Base-by-base conservation (phyloP, 1,284 basidiomycete species). In the Cutaneotrichosporon cavernicola region DNA sequence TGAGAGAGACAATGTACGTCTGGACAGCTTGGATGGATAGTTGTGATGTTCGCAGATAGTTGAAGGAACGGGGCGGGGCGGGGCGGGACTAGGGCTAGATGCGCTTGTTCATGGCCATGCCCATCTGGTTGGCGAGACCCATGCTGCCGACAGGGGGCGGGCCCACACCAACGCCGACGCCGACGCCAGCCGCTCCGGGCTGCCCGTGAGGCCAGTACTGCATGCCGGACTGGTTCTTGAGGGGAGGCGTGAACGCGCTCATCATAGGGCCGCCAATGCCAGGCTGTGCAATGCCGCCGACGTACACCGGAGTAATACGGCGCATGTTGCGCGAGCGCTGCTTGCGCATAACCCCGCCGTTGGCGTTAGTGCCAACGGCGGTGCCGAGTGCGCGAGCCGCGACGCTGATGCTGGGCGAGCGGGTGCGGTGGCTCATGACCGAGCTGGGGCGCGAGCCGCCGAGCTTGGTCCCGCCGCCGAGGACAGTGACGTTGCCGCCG, bases 381-480 rank as follows among this genome's bases (percentile, higher is more conserved):
- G 66, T 71, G 57, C 64, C 68, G n/a, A 79, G 71, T 5, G 77
- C 76, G 38, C 77, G 71, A 3, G 71, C 73, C n/a, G 76, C 73
- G 38, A 77, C 66, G 2, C 76, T 77, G 38, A 79, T 70, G 21
- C 74, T 76, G 4, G 78, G 78, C 16, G 76, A 77, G 31, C 78
- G 71, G 14, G 73, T 73, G 62, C 78, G 72, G 58, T 76, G 75
- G 30, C 13, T 43, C 30, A 57, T 38, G 9, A 72, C 74, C 3
- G 70, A 72, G 36, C 70, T 66, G 16, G 76, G 69, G 52, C 77
- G 71, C 16, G 76, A 76, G 18, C 77, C 78, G 52, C 80, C 80
- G 13, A 81, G 74, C 66, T 80, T 80, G 62, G 80, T 79, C 38
- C 80, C 80, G 22, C 81, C 81, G 18, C 81, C 81, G 16, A 82